Evolutionary conservation across 2,329 filamentous ascomycete species (phyloP), one percentile per base, ranked within the genome.

Genomic region (Pseudocercospora pini-densiflorae): DNA sequence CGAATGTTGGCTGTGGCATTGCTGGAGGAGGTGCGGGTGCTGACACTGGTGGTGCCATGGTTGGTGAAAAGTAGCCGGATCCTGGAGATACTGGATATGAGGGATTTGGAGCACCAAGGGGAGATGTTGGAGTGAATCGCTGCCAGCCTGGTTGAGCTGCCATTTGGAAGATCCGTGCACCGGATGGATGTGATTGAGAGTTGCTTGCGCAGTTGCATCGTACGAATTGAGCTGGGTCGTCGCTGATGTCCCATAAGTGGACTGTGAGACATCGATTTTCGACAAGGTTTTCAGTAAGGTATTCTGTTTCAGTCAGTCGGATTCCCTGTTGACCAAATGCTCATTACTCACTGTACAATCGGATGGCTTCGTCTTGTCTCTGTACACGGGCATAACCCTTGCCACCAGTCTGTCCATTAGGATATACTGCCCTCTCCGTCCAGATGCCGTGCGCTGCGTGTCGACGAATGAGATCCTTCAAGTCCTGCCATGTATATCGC

Each of bases 401-500:
- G 33, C 66, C 69, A 29, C 65, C 62, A 24, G 68, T 62, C 29
- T 70, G 69, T 7, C 73, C 72, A 23, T 71, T 66, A 4, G 70
- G 64, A 49, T 61, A 69, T 10, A 70, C 61, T 9, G 68, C 64
- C 73, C 76, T 74, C 9, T 74, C 70, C 16, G 73, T 73, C 73
- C 74, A 75, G 12, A 76, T 67, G 21, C 73, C 73, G 67, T 77
- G 74, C 4, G 68, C 65, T 19, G 74, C 74, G 53, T 70, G 61
- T 36, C 45, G 47, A 29, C 71, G 73, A 21, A 76, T 71, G 12
- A 76, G 64, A 63, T 77, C 75, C 62, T 77, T 77, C 27, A 76
- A 59, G 57, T 76, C 70, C 60, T 76, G 73, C 75, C 75, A 77
- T 40, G 74, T 76, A 66, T 73, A 76, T 31, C 63, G 58, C 31